Percentiles rank a stretch among this genome's conserved stretches.
phyloP scores from a whole-genome alignment of 1,284 basidiomycete species.

The Heterobasidion occidentale region DNA sequence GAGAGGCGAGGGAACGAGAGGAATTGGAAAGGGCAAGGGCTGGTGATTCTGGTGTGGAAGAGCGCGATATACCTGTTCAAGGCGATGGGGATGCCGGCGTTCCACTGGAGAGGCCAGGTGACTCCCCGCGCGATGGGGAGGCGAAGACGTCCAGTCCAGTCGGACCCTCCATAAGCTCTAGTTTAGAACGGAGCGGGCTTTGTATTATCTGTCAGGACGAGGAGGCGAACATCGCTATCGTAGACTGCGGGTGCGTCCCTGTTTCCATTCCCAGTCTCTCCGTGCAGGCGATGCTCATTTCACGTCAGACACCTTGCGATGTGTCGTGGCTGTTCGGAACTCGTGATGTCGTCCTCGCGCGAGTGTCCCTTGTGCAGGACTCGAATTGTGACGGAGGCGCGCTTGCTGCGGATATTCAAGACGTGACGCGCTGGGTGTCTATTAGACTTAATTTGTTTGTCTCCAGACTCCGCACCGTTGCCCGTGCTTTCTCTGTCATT shows the following conservation, averaged over 20 bases:
- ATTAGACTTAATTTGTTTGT: too few species aligned
- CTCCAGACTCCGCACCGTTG: too few species aligned
- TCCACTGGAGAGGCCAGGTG: too few species aligned
- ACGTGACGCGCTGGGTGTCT: slow-evolving; percentile 25
- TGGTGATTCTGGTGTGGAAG: not conserved
- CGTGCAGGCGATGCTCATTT: not conserved
- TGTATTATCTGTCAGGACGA: slow-evolving; percentile 90
- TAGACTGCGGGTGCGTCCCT: slow-evolving; percentile 80
- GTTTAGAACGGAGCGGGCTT: slow-evolving; percentile 61
- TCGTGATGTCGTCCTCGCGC: slow-evolving; percentile 71
- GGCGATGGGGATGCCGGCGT: too few species aligned
- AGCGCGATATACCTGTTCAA: not conserved
- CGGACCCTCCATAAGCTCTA: slow-evolving; percentile 22
- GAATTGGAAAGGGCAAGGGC: not conserved
- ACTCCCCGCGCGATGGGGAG: not conserved
- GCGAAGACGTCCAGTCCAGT: not conserved
- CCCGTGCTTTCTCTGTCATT: too few species aligned
- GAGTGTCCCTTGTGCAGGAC: slow-evolving; percentile 86
- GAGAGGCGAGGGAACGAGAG: slow-evolving; percentile 23
- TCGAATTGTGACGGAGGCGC: slow-evolving; percentile 73
- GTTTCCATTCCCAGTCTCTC: not conserved
- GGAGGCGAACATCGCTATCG: slow-evolving; percentile 83
- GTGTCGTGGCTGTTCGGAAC: slow-evolving; percentile 78
- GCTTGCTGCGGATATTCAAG: slow-evolving; percentile 77
- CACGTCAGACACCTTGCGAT: slow-evolving; percentile 65